These are phyloP conservation scores for Fusarium sp. DNA, from an alignment of 2,329 filamentous ascomycete species.

Conservation along the genomic window DNA sequence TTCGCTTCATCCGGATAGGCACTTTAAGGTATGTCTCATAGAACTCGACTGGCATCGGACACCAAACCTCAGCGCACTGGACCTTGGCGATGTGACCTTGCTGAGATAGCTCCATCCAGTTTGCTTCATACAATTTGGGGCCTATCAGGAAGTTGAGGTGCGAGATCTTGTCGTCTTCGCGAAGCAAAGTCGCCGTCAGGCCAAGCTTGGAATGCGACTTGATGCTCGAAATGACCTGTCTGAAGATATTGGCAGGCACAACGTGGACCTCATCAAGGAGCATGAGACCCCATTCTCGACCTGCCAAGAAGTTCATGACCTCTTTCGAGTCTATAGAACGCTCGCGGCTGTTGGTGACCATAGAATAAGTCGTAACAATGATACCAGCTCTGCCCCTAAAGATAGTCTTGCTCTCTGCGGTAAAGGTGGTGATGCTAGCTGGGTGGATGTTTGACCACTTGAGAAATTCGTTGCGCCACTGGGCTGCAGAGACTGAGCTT, in stretches of 20 bases:
- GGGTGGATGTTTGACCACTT: constrained; percentile 95
- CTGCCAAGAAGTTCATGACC: constrained; percentile 90
- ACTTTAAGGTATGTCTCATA: constrained; percentile 86
- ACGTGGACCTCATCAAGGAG: constrained; percentile 95
- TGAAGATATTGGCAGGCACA: constrained; percentile 90
- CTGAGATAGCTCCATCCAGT: constrained; percentile 95
- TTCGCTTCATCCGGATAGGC: constrained; percentile 50
- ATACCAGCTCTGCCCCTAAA: constrained; percentile 88
- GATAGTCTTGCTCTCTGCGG: constrained; percentile 82
- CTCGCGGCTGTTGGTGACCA: constrained; percentile 86
- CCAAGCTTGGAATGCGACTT: constrained; percentile 92
- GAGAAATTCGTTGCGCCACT: constrained; percentile 92
- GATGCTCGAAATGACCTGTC: constrained; percentile 86
- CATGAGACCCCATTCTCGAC: constrained; percentile 92
- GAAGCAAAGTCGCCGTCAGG: constrained; percentile 86
- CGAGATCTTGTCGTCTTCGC: constrained; percentile 94
- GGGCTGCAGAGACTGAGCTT: constrained; percentile 92
- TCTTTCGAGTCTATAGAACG: constrained; percentile 88
- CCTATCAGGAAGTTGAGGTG: constrained; percentile 95
- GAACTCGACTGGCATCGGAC: constrained; percentile 94
- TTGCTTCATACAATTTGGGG: constrained; percentile 93
- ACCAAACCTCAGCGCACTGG: constrained; percentile 96
- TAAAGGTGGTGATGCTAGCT: constrained; percentile 88
- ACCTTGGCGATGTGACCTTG: constrained; percentile 94
- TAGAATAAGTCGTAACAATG: constrained; percentile 93